These are phyloP conservation scores for Quercus mongolica DNA, from an alignment of 306 rosid genomes.

Conservation along the genomic window DNA sequence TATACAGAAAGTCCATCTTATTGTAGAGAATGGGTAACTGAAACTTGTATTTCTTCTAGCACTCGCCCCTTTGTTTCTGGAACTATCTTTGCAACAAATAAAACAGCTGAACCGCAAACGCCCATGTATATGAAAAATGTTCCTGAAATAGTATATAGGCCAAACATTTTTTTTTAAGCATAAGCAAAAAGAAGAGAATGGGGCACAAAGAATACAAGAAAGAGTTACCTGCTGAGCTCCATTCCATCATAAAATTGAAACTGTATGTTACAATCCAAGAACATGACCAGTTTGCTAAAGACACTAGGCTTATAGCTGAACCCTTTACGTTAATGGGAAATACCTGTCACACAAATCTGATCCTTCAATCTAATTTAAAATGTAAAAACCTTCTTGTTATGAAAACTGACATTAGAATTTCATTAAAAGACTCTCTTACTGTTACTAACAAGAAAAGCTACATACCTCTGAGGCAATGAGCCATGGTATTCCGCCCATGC, in stretches of 20 bases:
- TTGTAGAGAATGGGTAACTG: conserved; percentile 12
- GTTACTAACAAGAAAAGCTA: not conserved
- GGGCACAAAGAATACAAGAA: too few relatives aligned
- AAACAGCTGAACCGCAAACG: conserved; percentile 14
- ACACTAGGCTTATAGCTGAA: conserved; percentile 41
- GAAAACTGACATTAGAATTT: not conserved
- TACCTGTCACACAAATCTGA: conserved; percentile 1
- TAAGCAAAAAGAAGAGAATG: not conserved
- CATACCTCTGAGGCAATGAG: conserved; percentile 87
- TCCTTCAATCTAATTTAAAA: not conserved
- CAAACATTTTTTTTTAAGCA: not conserved
- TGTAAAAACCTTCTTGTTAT: not conserved
- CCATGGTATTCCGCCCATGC: conserved; percentile 93
- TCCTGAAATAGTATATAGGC: not conserved
- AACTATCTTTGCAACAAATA: conserved; percentile 35
- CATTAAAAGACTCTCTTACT: not conserved
- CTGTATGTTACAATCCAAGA: conserved; percentile 33
- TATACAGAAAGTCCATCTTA: not conserved
- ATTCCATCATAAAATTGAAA: conserved; percentile 35
- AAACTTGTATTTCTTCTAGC: conserved; percentile 37
- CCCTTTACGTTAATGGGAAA: conserved; percentile 46
- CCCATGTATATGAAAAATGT: conserved; percentile 30
- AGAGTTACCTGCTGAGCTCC: conserved; percentile 39
- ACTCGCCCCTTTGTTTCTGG: conserved; percentile 33
- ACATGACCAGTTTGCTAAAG: conserved; percentile 25